Evolutionary conservation across 257 asterid species (phyloP), one percentile per base, ranked within the genome.

Genomic region (Ilex asprella): DNA sequence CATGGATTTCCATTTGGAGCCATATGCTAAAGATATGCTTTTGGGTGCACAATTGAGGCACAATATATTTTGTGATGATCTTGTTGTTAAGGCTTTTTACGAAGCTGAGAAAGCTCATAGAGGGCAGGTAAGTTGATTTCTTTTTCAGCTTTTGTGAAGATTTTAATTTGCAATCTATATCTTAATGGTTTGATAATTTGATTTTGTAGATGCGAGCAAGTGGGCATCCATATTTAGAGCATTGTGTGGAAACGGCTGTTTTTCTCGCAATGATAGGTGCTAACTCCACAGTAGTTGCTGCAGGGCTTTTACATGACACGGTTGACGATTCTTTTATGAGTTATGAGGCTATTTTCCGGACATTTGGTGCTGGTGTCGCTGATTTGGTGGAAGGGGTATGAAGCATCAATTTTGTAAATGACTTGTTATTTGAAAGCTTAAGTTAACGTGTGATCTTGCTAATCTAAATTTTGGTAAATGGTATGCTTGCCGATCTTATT

Each of bases 371-470:
- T 64, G 95, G 73, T 52, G 99, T 93, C 31, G 87, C 94, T 12
- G 97, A 89, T 74, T 74, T 93, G 52, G 96, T 93, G 14, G 90
- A 87, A 63, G 99, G 95, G 97, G 99, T 93, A 72, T 65, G 95
- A 61, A 11, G 30, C 30, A 53, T 21, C 57, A 15, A 14, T 14
- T 14, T 46, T 46, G 13, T 46, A 14, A 21, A 53, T 14, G 29
- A 53, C 30, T 53, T 6, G 27, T 53, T 14, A 16, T 53, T 16
- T 53, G 27, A 21, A 16, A 2, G 6, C 30, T 53, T 53, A 21
- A 53, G 30, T 16, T 15, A 11, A 49, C 14, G 54, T 49, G 54
- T 15, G 5, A 35, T 35, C 8, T 35, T 35, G 5, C 41, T 35
- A 35, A 8, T 0, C 8, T 8, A 35, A 35, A 35, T 35, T 21